A percentile compares a stretch with the other conserved stretches of the same genome.
These are phyloP conservation scores for Hymenoscyphus fraxineus DNA, from an alignment of 2,329 filamentous ascomycete species.

Conservation along the genomic window DNA sequence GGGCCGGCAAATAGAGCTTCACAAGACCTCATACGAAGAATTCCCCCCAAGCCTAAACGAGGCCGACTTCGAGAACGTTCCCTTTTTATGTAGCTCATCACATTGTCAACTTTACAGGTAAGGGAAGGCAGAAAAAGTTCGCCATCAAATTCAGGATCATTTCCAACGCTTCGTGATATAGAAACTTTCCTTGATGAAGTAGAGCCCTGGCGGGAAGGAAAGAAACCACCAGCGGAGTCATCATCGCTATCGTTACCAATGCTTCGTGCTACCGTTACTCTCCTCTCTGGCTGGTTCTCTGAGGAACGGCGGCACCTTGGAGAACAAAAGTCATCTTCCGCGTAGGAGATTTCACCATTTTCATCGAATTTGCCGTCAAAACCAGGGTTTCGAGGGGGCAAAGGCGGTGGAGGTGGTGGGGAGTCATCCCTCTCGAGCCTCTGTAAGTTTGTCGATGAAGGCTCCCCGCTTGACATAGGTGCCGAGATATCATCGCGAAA, in stretches of 20 bases:
- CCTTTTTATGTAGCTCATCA: background rate
- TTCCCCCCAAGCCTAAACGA: background rate
- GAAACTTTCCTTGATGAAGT: too few relatives aligned
- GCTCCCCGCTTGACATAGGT: background rate
- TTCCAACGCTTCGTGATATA: too few relatives aligned
- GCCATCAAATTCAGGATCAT: too few relatives aligned
- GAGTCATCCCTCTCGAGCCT: background rate
- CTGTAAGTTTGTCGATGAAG: background rate
- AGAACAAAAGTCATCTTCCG: background rate
- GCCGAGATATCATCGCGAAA: background rate
- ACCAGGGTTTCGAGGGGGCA: background rate
- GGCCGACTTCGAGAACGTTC: background rate
- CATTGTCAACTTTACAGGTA: too few relatives aligned
- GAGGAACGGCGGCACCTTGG: too few relatives aligned
- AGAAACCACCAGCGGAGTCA: too few relatives aligned
- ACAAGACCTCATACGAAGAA: background rate
- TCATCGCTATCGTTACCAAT: too few relatives aligned
- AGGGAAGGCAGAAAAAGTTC: too few relatives aligned
- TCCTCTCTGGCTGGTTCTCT: background rate
- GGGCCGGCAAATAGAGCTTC: background rate
- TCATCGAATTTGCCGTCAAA: background rate
- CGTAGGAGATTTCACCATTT: background rate
- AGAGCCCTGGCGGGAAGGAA: too few relatives aligned
- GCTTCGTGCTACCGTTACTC: too few relatives aligned
- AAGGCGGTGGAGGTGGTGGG: background rate